These are phyloP conservation scores for Alternaria angustiovoidea DNA, from an alignment of 2,329 filamentous ascomycete species.

Conservation along the genomic window DNA sequence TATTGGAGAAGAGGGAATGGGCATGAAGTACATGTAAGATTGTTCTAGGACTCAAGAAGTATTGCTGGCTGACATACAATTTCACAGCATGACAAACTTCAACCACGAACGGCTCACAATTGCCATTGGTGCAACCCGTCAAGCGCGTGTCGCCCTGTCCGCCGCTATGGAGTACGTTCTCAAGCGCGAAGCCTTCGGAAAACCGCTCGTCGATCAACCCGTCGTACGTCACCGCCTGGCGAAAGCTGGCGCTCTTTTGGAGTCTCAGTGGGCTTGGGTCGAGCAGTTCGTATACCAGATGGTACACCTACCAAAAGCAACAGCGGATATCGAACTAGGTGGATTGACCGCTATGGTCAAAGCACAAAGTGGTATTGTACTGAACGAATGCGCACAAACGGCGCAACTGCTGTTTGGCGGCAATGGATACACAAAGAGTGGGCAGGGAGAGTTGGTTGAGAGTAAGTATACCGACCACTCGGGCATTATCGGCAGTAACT, in stretches of 20 bases:
- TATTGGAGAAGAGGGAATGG: constrained; percentile 72
- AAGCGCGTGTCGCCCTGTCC: constrained; percentile 67
- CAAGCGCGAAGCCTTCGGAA: constrained; percentile 73
- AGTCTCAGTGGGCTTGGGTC: constrained; percentile 76
- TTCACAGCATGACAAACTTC: constrained; percentile 72
- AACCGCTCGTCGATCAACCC: constrained; percentile 75
- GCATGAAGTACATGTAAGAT: constrained; percentile 70
- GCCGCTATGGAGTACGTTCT: constrained; percentile 69
- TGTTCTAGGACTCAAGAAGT: background rate
- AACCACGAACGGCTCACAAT: constrained; percentile 79
- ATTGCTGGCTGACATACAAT: background rate
- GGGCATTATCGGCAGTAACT: constrained; percentile 6
- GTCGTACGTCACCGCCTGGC: constrained; percentile 78
- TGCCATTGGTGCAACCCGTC: constrained; percentile 68
- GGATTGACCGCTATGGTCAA: constrained; percentile 77
- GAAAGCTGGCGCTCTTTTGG: constrained; percentile 72
- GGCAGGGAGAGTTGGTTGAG: constrained; percentile 75
- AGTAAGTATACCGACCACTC: constrained; percentile 57
- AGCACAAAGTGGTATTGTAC: constrained; percentile 74
- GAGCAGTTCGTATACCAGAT: constrained; percentile 76
- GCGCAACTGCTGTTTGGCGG: constrained; percentile 77
- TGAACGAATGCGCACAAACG: constrained; percentile 74
- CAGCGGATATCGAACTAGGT: constrained; percentile 71
- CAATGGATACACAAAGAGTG: constrained; percentile 73
- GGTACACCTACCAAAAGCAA: constrained; percentile 65